Percentiles rank a stretch among this genome's conserved stretches.
These are phyloP conservation scores for Suillus luteus DNA, from an alignment of 768 basidiomycete genomes.

Conservation along the genomic window DNA sequence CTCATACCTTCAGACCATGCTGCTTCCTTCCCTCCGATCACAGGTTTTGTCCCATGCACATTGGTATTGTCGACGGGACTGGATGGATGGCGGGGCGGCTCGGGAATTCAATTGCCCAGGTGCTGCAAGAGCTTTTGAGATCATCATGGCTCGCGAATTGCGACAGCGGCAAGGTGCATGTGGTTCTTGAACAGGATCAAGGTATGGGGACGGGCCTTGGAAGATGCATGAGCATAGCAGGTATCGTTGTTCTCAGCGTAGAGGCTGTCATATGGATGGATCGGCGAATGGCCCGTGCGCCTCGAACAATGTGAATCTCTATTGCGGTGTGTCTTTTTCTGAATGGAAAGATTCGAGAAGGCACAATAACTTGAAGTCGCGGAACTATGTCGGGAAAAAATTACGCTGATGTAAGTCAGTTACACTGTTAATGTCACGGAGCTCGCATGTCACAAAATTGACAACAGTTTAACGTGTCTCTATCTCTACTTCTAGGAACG, in stretches of 20 bases:
- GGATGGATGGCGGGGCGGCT: not conserved
- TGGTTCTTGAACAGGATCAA: not conserved
- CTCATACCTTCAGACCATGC: no score
- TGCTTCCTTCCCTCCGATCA: not conserved
- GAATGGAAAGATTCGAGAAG: not conserved
- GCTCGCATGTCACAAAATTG: not conserved
- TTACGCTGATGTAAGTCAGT: not conserved
- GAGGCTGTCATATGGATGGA: not conserved
- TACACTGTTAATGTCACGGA: not conserved
- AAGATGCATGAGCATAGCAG: not conserved
- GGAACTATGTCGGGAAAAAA: no score
- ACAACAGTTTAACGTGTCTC: no score
- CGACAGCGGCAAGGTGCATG: not conserved
- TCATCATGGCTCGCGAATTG: not conserved
- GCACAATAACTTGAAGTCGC: no score
- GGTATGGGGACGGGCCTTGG: not conserved
- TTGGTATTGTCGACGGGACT: no score
- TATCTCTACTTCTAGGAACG: no score
- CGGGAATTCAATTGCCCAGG: not conserved
- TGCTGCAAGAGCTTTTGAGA: not conserved
- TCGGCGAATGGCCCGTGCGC: not conserved
- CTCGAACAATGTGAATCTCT: not conserved
- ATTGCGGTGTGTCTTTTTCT: not conserved
- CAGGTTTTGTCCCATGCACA: not conserved
- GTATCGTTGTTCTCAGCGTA: not conserved